Base-by-base conservation (phyloP, 2,329 filamentous ascomycete genomes). In the Venturia nashicola region DNA sequence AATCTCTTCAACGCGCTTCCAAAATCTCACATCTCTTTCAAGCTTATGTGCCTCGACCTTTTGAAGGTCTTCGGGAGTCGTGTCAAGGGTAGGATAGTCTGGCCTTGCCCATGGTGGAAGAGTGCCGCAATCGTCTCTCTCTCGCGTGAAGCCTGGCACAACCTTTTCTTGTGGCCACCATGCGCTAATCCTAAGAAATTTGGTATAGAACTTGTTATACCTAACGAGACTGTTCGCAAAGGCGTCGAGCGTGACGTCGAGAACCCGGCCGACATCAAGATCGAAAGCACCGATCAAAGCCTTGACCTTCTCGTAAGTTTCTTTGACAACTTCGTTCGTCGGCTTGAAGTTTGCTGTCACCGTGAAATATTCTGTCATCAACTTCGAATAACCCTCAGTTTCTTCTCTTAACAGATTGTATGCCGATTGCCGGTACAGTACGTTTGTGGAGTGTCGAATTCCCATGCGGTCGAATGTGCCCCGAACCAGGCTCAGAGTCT, bases 221-320 rank as follows among this genome's bases (percentile, higher is more conserved):
- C 95, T 95, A 70, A 99, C 90, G 62, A 99, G 83, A 0, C 96
- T 88, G 14, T 92, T 91, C 1, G 94, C 94, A 71, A 96, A 96
- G 40, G 97, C 91, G 72, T 99, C 94, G 20, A 99, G 82, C 0
- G 91, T 95, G 27, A 97, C 91, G 73, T 99, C 94, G 12, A 99
- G 82, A 5, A 95, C 93, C 71, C 95, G 85, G 60, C 94, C 95
- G 44, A 97, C 94, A 73, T 99, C 94, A 67, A 99, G 82, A 74
- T 99, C 93, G 71, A 99, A 99, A 8, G 94, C 94, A 64, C 94
- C 94, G 68, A 99, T 96, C 70, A 99, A 83, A 18, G 90, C 93
- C 75, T 96, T 97, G 67, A 99, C 88, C 67, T 87, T 86, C 72
- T 97, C 90, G 70, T 96, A 97, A 0, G 91, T 91, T 70, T 91